Conservation (phyloP, 2,329 filamentous ascomycete genomes). For the Diaporthe capsici region DNA sequence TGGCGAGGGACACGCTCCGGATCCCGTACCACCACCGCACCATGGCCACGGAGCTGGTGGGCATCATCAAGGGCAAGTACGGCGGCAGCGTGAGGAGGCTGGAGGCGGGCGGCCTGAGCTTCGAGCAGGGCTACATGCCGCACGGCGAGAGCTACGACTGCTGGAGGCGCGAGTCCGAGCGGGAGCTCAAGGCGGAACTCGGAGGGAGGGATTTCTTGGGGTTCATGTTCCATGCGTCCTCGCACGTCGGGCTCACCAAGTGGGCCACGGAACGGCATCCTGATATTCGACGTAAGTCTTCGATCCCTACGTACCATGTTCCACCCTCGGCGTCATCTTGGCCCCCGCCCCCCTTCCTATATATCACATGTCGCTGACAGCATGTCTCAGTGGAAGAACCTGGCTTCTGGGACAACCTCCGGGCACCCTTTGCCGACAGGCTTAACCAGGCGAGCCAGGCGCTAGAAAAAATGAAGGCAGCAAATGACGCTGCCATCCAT, state of each 20-base stretch:
- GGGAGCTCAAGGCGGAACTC: slow-evolving; percentile 44
- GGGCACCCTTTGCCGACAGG: slow-evolving; percentile 37
- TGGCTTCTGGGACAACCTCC: slow-evolving; percentile 34
- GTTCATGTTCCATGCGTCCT: slow-evolving; percentile 49
- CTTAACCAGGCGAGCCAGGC: slow-evolving; percentile 32
- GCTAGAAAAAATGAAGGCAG: slow-evolving; percentile 29
- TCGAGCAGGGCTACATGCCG: slow-evolving; percentile 50
- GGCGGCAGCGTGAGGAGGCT: slow-evolving; percentile 48
- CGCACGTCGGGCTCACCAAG: slow-evolving; percentile 47
- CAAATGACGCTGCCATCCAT: slow-evolving; percentile 34
- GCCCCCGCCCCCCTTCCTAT: background rate
- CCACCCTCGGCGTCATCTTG: too few species aligned
- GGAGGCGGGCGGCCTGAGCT: slow-evolving; percentile 49
- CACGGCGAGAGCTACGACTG: slow-evolving; percentile 49
- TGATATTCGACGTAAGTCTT: slow-evolving; percentile 35
- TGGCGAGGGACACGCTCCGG: slow-evolving; percentile 69
- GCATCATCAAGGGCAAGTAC: slow-evolving; percentile 55
- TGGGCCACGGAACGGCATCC: slow-evolving; percentile 43
- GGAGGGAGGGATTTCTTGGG: slow-evolving; percentile 47
- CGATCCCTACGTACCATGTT: background rate
- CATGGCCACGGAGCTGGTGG: slow-evolving; percentile 66
- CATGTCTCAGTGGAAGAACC: slow-evolving; percentile 26
- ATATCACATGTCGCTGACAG: background rate
- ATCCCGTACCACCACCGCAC: slow-evolving; percentile 69
- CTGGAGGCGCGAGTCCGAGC: slow-evolving; percentile 44